phyloP scores from a whole-genome alignment of 2,329 filamentous ascomycete genomes.

The Dactylonectria macrodidyma region DNA sequence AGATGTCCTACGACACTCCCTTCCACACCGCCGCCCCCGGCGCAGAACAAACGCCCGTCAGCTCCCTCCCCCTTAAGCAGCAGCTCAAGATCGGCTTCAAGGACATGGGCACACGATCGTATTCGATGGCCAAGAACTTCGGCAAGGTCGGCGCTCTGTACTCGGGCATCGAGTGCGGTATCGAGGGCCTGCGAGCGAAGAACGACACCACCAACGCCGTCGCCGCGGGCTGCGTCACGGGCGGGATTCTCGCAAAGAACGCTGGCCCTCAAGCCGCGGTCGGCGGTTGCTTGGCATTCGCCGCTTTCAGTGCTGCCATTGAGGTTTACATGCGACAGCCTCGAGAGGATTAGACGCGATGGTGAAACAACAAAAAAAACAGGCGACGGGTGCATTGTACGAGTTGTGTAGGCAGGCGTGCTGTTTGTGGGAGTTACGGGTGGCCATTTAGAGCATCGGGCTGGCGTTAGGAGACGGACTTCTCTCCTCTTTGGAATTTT shows the following conservation, averaged over 20 bases:
- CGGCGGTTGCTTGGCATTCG: slow-evolving; percentile 92
- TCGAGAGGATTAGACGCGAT: slow-evolving; percentile 65
- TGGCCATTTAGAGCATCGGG: slow-evolving; percentile 51
- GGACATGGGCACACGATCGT: slow-evolving; percentile 92
- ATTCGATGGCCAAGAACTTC: slow-evolving; percentile 92
- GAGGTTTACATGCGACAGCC: slow-evolving; percentile 92
- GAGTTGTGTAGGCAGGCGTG: slow-evolving; percentile 36
- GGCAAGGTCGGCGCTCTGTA: slow-evolving; percentile 94
- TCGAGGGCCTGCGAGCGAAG: slow-evolving; percentile 93
- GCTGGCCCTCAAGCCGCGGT: slow-evolving; percentile 91
- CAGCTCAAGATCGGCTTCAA: slow-evolving; percentile 90
- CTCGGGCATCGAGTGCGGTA: slow-evolving; percentile 93
- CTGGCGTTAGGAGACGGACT: slow-evolving; percentile 51
- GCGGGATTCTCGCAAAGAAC: slow-evolving; percentile 87
- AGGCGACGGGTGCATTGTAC: slow-evolving; percentile 32
- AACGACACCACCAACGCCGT: slow-evolving; percentile 94
- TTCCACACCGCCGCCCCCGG: slow-evolving; percentile 69
- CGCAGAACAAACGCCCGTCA: slow-evolving; percentile 58
- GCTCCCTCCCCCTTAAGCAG: slow-evolving; percentile 83
- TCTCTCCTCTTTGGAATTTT: slow-evolving; percentile 47
- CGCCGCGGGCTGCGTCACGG: slow-evolving; percentile 90
- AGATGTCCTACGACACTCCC: slow-evolving; percentile 99
- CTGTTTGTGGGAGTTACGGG: slow-evolving; percentile 46
- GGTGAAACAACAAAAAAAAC: slow-evolving; percentile 5
- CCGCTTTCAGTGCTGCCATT: slow-evolving; percentile 92